These are phyloP conservation scores for Cercospora berteroae DNA, from an alignment of 2,329 filamentous ascomycete genomes.

Conservation along the genomic window DNA sequence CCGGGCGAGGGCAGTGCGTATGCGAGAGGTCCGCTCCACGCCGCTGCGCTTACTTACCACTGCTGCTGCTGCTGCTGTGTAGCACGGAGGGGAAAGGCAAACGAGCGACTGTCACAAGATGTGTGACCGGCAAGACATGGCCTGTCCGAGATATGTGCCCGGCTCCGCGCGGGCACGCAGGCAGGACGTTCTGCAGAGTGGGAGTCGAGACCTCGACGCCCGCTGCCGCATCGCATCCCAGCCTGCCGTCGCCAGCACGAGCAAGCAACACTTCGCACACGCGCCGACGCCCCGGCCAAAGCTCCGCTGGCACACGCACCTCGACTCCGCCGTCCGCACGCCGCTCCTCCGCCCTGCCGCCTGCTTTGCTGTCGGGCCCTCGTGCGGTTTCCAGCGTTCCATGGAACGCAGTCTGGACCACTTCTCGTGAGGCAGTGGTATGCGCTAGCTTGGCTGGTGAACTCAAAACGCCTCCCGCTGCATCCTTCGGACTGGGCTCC, in stretches of 20 bases:
- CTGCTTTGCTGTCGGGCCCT: not conserved
- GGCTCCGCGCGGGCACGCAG: not conserved
- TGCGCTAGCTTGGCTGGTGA: not conserved
- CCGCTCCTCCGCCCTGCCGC: not conserved
- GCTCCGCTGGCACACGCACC: not conserved
- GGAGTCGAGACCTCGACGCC: not conserved
- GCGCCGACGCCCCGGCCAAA: not conserved
- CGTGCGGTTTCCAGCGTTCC: not conserved
- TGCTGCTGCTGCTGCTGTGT: not conserved
- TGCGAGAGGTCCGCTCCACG: not conserved
- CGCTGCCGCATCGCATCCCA: not conserved
- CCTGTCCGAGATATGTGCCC: not conserved
- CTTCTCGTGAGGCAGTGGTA: not conserved
- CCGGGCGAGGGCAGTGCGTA: not conserved
- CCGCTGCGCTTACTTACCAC: not conserved
- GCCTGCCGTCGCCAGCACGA: not conserved
- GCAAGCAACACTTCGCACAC: not conserved
- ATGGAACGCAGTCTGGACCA: not conserved
- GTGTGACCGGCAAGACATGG: not conserved
- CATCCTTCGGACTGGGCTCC: not conserved
- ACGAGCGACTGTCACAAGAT: not conserved
- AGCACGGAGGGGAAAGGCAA: not conserved
- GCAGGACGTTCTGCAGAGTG: not conserved
- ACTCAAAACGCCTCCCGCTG: not conserved
- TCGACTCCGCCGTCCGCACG: not conserved